phyloP scores from a whole-genome alignment of 352 stramenopile genomes.

The Phytophthora multivora region DNA sequence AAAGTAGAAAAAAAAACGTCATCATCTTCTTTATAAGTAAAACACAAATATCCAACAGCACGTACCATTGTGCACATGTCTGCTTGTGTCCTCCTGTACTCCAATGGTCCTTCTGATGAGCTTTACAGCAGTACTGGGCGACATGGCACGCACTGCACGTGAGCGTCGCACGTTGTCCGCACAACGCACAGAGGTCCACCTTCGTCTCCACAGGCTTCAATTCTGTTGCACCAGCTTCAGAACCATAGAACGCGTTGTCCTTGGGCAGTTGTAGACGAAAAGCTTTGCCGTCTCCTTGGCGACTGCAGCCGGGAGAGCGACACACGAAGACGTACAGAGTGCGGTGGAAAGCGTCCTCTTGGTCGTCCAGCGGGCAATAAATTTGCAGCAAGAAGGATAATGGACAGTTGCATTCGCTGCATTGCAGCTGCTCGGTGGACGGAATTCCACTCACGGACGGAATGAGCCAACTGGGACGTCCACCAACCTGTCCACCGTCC shows the following conservation, averaged over 20 bases:
- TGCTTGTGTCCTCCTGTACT: slow-evolving; percentile 66
- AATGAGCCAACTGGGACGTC: slow-evolving; percentile 89
- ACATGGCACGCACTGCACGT: slow-evolving; percentile 77
- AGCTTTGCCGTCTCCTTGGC: slow-evolving; percentile 65
- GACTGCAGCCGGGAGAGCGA: slow-evolving; percentile 60
- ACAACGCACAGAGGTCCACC: slow-evolving; percentile 55
- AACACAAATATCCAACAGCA: neutral
- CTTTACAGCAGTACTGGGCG: slow-evolving; percentile 79
- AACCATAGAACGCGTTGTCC: slow-evolving; percentile 91
- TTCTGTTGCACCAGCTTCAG: slow-evolving; percentile 40
- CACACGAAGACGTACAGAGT: slow-evolving; percentile 94
- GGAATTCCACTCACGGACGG: slow-evolving; percentile 43
- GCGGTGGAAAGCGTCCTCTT: slow-evolving; percentile 91
- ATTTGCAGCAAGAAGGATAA: slow-evolving; percentile 91
- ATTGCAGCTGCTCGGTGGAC: slow-evolving; percentile 49
- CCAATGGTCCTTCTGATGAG: slow-evolving; percentile 85
- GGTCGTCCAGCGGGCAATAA: slow-evolving; percentile 92
- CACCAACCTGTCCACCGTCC: slow-evolving; percentile 93
- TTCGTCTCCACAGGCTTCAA: slow-evolving; percentile 19
- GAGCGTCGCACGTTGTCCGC: slow-evolving; percentile 64
- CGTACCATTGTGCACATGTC: slow-evolving; percentile 62
- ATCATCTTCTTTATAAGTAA: neutral
- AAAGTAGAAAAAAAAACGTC: no score
- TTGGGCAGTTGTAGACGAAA: slow-evolving; percentile 89
- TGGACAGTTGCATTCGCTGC: slow-evolving; percentile 46